Base-by-base conservation (phyloP, 179 eudicot genomes). In the Patellifolia procumbens region DNA sequence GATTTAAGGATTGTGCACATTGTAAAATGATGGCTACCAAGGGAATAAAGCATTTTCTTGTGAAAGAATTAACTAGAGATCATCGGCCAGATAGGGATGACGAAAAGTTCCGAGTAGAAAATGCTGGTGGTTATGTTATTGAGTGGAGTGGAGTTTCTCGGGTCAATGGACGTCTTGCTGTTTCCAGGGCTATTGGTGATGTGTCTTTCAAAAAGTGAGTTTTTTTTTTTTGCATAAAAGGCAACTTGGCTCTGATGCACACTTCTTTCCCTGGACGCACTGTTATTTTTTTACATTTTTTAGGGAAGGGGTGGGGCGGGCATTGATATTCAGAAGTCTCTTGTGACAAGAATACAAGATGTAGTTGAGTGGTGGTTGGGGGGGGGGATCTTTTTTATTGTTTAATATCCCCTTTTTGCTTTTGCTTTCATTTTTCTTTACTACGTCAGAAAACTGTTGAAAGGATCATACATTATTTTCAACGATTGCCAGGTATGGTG, bases 111-210 rank as follows among this genome's bases (percentile, higher is more conserved):
- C 86, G 98, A 74, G 97, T 96, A 32, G 98, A 93, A 86, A 85
- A 87, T 75, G 87, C 94, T 82, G 99, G 99, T 70, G 99, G 99
- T 70, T 78, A 86, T 86, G 92, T 96, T 75, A 65, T 87, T n/a
- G 89, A 96, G 78, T 93, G 99, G 99, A 91, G 87, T 68, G 99
- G 98, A 49, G 92, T 96, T 45, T 86, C 96, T 49, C 86, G 99
- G 58, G 90, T 96, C 45, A 96, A 96, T 83, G 99, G 98, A 49
- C 92, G 85, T 75, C 91, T 96, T 86, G 95, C 98, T 85, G 93
- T 96, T 78, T 91, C 99, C 31, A 88, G 98, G 83, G 93, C 99
- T 75, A 93, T 96, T 77, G 99, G 99, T 55, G 99, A 96, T 78
- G 85, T 96, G 64, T 82, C 88, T 74, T 93, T 85, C 51, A 96